Evolutionary conservation across 75 land plant genomes (phyloP), one percentile per base, ranked within the genome.

Genomic region (Picea sitchensis): DNA sequence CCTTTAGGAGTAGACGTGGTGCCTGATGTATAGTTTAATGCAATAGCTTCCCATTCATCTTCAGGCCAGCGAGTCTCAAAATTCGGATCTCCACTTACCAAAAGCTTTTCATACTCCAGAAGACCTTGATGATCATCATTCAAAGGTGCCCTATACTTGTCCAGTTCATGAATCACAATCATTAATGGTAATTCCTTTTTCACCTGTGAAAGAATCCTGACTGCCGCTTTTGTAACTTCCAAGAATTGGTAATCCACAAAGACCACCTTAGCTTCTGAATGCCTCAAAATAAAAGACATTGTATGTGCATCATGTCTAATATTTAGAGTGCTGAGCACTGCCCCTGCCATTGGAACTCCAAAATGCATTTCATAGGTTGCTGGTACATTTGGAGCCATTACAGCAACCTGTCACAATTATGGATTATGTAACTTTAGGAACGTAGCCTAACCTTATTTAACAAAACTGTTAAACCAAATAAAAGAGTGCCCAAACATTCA

Each of bases 261-360:
- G 59, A 95, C 76, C 32, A 86, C 64, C 77, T 88, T 93, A 77
- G 95, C 86, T n/a, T 85, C 93, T 61, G 95, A 89, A 80, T 95
- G 98, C 20, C 61, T 75, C 47, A 95, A 82, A 21, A 95, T 63
- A 13, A 75, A 78, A 11, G 93, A 84, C 18, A 95, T 69, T 84
- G 91, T 91, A 57, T 85, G 69, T 4, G 96, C 84, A 83, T 95
- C 90, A 58, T 87, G 89, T 4, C 96, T 95, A 30, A 78, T 84
- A 73, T 95, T 95, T 17, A 95, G 84, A 1, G 96, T 87, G 76
- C 91, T 90, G 26, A 95, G 91, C 56, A 95, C 84, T 44, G 88
- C 98, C 23, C 95, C 89, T 15, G 91, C 93, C 98, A 95, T 95
- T 64, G 98, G 93, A 21, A 93, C 94, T n/a, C 91, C 98, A 86